A percentile compares a stretch with the other conserved stretches of the same genome.
phyloP scores from a whole-genome alignment of 2,329 filamentous ascomycete genomes.

The Claviceps sp. region DNA sequence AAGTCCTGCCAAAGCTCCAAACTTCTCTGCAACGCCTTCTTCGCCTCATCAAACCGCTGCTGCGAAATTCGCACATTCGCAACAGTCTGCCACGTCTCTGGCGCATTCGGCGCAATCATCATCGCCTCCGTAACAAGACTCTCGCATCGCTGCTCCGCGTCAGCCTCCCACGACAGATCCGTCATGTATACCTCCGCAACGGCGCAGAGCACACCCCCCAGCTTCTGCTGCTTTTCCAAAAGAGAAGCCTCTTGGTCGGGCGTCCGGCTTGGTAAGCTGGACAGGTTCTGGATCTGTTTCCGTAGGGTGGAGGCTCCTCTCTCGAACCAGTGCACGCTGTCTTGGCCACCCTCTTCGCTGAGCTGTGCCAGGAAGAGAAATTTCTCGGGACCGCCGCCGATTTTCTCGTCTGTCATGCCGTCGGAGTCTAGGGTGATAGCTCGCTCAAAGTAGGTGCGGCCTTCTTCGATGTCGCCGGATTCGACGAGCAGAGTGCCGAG shows the following conservation, averaged over 20 bases:
- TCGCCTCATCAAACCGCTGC: conserved; percentile 62
- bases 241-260: conserved; percentile 28
- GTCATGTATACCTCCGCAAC: conserved; percentile 99
- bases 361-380: conserved; percentile 92
- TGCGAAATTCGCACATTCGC: conserved; percentile 92
- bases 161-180: conserved; percentile 82
- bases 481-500: conserved; percentile 75
- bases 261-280: conserved; percentile 28
- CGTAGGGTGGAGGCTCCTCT: conserved; percentile 60
- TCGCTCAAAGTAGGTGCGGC: conserved; percentile 55
- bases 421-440: conserved; percentile 67
- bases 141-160: conserved; percentile 83
- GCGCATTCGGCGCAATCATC: conserved; percentile 63
- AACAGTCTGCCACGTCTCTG: conserved; percentile 90
- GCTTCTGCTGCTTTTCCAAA: conserved; percentile 61
- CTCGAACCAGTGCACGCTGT: conserved; percentile 55
- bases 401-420: conserved; percentile 52
- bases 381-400: conserved; percentile 81
- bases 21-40: conserved; percentile 63
- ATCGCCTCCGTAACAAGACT: conserved; percentile 80
- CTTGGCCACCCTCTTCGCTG: conserved; percentile 53
- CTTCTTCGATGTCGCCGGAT: conserved; percentile 64
- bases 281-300: conserved; percentile 52
- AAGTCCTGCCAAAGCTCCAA: conserved; percentile 73
- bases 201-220: conserved; percentile 84